Evolutionary conservation across 2,329 filamentous ascomycete genomes (phyloP).

Genomic region (Immersiporthe knoxdaviesiana): DNA sequence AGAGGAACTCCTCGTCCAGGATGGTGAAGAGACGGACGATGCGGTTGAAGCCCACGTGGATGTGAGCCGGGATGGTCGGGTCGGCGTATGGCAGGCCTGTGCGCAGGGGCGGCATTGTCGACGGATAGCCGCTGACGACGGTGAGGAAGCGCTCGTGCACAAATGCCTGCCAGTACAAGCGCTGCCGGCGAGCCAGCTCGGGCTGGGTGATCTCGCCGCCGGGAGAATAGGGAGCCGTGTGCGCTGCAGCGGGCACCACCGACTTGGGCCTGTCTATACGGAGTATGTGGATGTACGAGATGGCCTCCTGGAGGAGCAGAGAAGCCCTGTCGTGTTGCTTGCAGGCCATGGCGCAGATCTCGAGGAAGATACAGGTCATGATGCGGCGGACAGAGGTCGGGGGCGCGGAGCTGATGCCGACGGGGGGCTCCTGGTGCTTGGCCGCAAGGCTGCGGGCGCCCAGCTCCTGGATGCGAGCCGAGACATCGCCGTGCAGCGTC

Average conservation of each 20-base stretch:
- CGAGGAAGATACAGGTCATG: conserved; percentile 56
- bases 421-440: not conserved
- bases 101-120: conserved; percentile 40
- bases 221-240: not conserved
- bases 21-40: conserved; percentile 44
- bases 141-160: conserved; percentile 61
- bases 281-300: conserved; percentile 30
- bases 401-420: not conserved
- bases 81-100: conserved; percentile 40
- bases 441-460: not conserved
- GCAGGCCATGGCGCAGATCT: conserved; percentile 55
- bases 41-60: conserved; percentile 44
- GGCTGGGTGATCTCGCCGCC: not conserved
- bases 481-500: not conserved
- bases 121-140: conserved; percentile 52
- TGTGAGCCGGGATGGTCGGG: conserved; percentile 40
- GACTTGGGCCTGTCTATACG: not conserved
- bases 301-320: conserved; percentile 54
- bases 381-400: conserved; percentile 35
- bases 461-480: not conserved
- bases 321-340: conserved; percentile 53
- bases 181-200: conserved; percentile 43
- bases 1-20: conserved; percentile 44
- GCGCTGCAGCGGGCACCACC: not conserved
- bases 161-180: conserved; percentile 59